These are phyloP conservation scores for Aspergillus heteromorphus DNA, from an alignment of 495 filamentous ascomycete genomes.

Conservation along the genomic window DNA sequence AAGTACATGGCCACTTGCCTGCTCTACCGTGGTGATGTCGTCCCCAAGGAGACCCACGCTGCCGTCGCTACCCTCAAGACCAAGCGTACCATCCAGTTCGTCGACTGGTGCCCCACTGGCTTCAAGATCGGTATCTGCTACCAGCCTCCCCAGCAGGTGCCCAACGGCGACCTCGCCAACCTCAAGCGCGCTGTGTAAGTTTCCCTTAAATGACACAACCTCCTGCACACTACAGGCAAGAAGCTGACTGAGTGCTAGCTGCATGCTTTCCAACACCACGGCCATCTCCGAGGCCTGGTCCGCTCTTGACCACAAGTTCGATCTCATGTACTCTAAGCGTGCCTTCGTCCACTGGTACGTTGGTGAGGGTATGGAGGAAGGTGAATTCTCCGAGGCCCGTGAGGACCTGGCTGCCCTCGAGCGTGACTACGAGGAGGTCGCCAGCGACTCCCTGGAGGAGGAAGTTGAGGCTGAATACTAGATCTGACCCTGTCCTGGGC, in stretches of 20 bases:
- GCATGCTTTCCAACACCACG: constrained; percentile 99
- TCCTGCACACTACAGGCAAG: neutral
- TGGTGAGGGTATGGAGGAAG: constrained; percentile 99
- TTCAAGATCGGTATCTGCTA: constrained; percentile 99
- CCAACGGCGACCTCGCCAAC: constrained; percentile 94
- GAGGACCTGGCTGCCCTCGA: constrained; percentile 97
- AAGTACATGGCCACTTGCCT: constrained; percentile 99
- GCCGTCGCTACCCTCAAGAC: constrained; percentile 96
- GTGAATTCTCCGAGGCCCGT: constrained; percentile 97
- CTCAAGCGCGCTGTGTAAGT: constrained; percentile 96
- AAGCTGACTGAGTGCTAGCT: constrained; percentile 47
- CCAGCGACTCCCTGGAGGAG: constrained; percentile 86
- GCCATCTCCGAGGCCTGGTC: constrained; percentile 99
- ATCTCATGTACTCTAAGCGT: constrained; percentile 99
- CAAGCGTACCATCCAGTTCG: constrained; percentile 97
- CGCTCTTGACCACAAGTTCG: constrained; percentile 95
- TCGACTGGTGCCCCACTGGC: constrained; percentile 99
- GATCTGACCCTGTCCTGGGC: constrained; percentile 26
- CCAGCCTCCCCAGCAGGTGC: constrained; percentile 91
- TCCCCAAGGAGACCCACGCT: constrained; percentile 87
- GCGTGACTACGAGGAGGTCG: constrained; percentile 99
- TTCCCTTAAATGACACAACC: neutral
- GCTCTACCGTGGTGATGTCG: constrained; percentile 96
- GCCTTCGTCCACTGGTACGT: constrained; percentile 99
- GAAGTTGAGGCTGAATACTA: constrained; percentile 96